phyloP scores from a whole-genome alignment of 176 grass and related monocot genomes.

The barley (Hordeum vulgare) region MorexV3_pseudomolecules_assembly NC_058519.1:538657853-538658352 shows the following conservation, averaged over 20 bases:
- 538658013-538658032: constrained; percentile 64
- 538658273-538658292: constrained; percentile 84
- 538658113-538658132: neutral
- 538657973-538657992: neutral
- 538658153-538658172: neutral
- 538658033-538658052: constrained; percentile 96
- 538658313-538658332: constrained; percentile 92
- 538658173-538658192: neutral
- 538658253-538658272: neutral
- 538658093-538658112: neutral
- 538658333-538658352: constrained; percentile 98
- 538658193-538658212: neutral
- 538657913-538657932: constrained; percentile 94
- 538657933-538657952: constrained; percentile 94
- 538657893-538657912: constrained; percentile 99
- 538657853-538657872: neutral
- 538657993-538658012: neutral
- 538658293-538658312: constrained; percentile 79
- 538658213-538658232: too few relatives aligned
- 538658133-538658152: neutral
- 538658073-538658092: constrained; percentile 58
- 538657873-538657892: constrained; percentile 38
- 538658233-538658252: neutral
- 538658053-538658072: constrained; percentile 98
- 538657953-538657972: constrained; percentile 9